These are phyloP conservation scores for Helenozyma rhizophorensis DNA, from an alignment of 805 yeast species.

Conservation along the genomic window DNA sequence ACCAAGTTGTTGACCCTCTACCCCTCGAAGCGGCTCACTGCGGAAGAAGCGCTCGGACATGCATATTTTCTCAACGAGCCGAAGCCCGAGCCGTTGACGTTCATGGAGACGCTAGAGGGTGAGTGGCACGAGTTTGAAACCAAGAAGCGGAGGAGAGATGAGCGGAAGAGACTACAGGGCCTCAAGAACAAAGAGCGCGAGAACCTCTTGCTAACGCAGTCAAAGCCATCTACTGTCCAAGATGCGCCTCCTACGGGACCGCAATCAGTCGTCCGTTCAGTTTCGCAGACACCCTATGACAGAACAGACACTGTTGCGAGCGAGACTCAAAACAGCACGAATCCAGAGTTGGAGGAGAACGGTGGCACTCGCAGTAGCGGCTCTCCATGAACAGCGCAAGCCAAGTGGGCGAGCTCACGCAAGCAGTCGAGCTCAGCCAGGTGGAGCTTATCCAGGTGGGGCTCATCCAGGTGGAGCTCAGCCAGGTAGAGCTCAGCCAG, in stretches of 20 bases:
- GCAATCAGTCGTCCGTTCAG: constrained; percentile 1
- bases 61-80: constrained; percentile 72
- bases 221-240: not conserved
- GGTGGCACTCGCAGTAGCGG: no score
- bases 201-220: constrained; percentile 4
- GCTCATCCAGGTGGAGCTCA: no score
- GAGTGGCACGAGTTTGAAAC: constrained; percentile 99
- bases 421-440: no score
- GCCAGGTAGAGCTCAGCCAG: no score
- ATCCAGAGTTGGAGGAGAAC: not conserved
- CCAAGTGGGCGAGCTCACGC: no score
- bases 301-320: constrained; percentile 1
- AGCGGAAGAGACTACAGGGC: constrained; percentile 36
- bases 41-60: constrained; percentile 65
- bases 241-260: constrained; percentile 1
- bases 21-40: constrained; percentile 64
- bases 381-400: no score
- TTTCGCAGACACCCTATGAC: constrained; percentile 7
- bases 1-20: constrained; percentile 57
- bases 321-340: not conserved
- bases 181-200: constrained; percentile 12
- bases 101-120: constrained; percentile 56
- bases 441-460: no score
- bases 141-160: constrained; percentile 63
- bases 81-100: constrained; percentile 50